Evolutionary conservation across 371 early-diverging fungal species (phyloP), one percentile per base, ranked within the genome.

Genomic region (Gilbertella persicaria): DNA sequence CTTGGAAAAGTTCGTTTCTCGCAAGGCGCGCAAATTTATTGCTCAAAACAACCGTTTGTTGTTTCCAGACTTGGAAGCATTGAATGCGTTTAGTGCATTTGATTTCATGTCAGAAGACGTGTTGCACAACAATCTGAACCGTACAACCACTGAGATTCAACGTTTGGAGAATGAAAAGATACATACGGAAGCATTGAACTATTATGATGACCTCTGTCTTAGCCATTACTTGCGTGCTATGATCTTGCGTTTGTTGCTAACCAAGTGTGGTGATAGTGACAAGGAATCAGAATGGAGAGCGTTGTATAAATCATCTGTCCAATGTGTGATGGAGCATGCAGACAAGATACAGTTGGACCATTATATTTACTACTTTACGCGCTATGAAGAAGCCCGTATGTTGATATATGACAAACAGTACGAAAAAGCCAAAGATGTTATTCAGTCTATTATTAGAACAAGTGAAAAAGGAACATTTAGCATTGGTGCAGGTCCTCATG

Each of bases 1-100:
- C 1, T 58, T 91, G 19, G 91, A 90, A 58, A 92, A 92, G 67
- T 91, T 85, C 63, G 83, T 90, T 2, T 71, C 85, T 5, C 70
- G 93, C 33, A 92, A 92, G 58, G 61, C 86, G 2, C 75, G 83
- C 51, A 90, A 88, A 58, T 91, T 84, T 52, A 38, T 69, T 20
- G 50, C 72, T 36, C 92, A 92, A 54, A 61, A 68, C 19, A 64
- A 72, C 36, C 59, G 79, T 19, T 60, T 92, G 13, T 41, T 85
- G 50, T 67, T 87, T 5, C 89, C 92, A 1, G 88, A 80, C 3
- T 63, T 88, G 45, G 93, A 92, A 63, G 67, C 87, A 9, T 40
- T 90, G 38, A 79, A 78, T 45, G 77, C 87, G n/a, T 85, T 79
- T 62, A 79, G 83, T 54, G 78, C 78, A 7, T 78, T 83, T 58